Evolutionary conservation across 2,329 filamentous ascomycete genomes (phyloP).

Genomic region (Trichothecium sympodiale): DNA sequence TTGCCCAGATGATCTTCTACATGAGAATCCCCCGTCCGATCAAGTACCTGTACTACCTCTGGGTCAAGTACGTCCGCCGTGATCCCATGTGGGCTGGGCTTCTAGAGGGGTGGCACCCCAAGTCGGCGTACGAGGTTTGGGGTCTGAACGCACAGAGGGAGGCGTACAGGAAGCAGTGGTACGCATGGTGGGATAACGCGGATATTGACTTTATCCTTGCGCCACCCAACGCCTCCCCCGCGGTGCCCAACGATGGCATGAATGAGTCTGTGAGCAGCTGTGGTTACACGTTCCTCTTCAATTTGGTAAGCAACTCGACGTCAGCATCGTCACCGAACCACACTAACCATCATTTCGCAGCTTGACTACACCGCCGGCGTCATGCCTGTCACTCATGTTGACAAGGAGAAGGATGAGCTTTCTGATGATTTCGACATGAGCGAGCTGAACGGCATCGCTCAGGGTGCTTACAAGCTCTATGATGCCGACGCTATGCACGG

Average conservation of each 20-base stretch:
- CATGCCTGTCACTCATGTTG: slow-evolving; percentile 76
- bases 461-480: slow-evolving; percentile 78
- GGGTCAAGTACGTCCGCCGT: slow-evolving; percentile 70
- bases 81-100: slow-evolving; percentile 72
- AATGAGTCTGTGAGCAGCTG: slow-evolving; percentile 74
- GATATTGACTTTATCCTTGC: slow-evolving; percentile 69
- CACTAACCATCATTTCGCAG: slow-evolving; percentile 23
- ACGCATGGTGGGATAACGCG: slow-evolving; percentile 70
- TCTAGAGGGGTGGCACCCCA: slow-evolving; percentile 60
- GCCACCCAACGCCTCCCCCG: slow-evolving; percentile 83
- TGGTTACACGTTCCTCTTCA: slow-evolving; percentile 90
- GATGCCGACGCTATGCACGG: slow-evolving; percentile 76
- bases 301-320: slow-evolving; percentile 47
- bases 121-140: slow-evolving; percentile 73
- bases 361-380: slow-evolving; percentile 81
- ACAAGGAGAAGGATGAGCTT: slow-evolving; percentile 55
- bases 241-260: slow-evolving; percentile 80
- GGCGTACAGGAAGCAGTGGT: slow-evolving; percentile 66
- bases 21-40: slow-evolving; percentile 63
- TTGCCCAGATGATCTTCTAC: slow-evolving; percentile 61
- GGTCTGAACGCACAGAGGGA: slow-evolving; percentile 68
- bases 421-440: slow-evolving; percentile 48
- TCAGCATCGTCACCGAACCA: too few species aligned
- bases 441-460: slow-evolving; percentile 66
- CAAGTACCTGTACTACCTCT: slow-evolving; percentile 80